These are phyloP conservation scores for Colletotrichum lupini DNA, from an alignment of 2,329 filamentous ascomycete species.

Conservation along the genomic window DNA sequence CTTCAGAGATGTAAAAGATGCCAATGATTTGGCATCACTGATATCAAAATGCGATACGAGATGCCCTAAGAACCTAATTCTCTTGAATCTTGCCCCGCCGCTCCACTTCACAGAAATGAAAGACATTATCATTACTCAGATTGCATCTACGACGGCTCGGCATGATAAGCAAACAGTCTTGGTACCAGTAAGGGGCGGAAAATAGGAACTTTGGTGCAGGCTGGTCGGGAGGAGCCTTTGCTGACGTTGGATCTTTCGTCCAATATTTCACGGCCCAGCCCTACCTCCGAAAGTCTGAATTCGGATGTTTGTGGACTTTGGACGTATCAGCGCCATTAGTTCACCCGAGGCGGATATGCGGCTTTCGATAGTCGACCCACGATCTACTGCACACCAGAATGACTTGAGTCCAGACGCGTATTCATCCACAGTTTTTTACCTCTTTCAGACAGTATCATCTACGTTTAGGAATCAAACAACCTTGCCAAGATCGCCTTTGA, in stretches of 20 bases:
- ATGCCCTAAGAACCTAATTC: too few relatives aligned
- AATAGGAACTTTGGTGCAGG: not conserved
- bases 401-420: not conserved
- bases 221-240: not conserved
- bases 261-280: not conserved
- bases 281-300: not conserved
- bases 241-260: conserved; percentile 12
- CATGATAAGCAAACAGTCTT: not conserved
- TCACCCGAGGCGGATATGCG: too few relatives aligned
- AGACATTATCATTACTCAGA: not conserved
- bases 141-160: not conserved
- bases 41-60: too few relatives aligned
- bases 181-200: not conserved
- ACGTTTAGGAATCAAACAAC: not conserved
- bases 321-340: not conserved
- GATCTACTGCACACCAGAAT: not conserved
- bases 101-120: not conserved
- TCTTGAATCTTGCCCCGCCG: not conserved
- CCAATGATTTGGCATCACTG: not conserved
- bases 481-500: not conserved
- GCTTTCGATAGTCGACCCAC: not conserved
- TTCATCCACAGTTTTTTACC: too few relatives aligned
- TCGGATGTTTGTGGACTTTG: not conserved
- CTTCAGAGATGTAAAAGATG: not conserved
- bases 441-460: not conserved